Conservation (phyloP, 148 eudicot genomes). For the Cornus florida region DNA sequence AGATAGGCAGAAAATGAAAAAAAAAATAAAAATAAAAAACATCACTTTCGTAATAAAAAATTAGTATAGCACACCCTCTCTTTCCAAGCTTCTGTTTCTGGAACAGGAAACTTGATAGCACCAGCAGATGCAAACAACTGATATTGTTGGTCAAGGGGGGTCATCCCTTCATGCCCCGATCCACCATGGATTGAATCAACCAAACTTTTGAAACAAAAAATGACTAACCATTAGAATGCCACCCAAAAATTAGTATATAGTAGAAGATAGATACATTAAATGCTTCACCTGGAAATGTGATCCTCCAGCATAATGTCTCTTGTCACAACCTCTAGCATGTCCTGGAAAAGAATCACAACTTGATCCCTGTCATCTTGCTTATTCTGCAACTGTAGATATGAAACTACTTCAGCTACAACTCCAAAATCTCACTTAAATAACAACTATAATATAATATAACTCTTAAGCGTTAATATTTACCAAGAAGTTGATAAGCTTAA, state of each 20-base stretch:
- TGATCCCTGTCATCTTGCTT: constrained; percentile 76
- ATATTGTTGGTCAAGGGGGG: constrained; percentile 65
- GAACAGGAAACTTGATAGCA: constrained; percentile 85
- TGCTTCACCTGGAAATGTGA: constrained; percentile 44
- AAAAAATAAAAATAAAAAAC: too few relatives aligned
- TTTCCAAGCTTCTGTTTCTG: constrained; percentile 90
- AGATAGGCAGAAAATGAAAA: too few relatives aligned
- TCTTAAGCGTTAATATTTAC: constrained; percentile 34
- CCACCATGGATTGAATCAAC: constrained; percentile 73
- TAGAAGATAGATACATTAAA: constrained; percentile 1
- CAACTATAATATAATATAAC: not conserved
- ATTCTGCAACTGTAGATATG: constrained; percentile 57
- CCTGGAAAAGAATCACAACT: constrained; percentile 92
- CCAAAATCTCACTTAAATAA: not conserved
- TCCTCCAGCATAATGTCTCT: constrained; percentile 94
- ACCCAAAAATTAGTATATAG: not conserved
- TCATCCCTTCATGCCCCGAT: constrained; percentile 55
- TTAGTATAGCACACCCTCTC: constrained; percentile 60
- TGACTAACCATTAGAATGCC: not conserved
- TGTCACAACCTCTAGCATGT: constrained; percentile 94
- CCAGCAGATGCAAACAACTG: constrained; percentile 91
- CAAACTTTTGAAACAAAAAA: constrained; percentile 33
- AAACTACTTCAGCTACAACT: not conserved
- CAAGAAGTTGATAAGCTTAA: constrained; percentile 82
- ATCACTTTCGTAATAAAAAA: not conserved